phyloP scores from a whole-genome alignment of 306 rosid species.

The Canavalia ensiformis region DNA sequence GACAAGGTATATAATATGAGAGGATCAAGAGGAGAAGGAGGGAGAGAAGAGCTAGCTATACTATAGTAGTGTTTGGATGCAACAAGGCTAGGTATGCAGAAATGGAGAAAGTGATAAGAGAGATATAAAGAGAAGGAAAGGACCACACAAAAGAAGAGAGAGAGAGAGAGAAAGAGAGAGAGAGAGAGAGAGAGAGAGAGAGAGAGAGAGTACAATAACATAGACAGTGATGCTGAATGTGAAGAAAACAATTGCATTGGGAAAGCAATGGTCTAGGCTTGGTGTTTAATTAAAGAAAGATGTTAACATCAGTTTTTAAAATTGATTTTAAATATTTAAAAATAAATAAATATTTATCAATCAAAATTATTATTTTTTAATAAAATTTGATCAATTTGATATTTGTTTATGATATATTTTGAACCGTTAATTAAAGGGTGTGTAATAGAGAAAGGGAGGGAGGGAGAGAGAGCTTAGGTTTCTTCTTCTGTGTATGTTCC shows the following conservation, averaged over 20 bases:
- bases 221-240: conserved; percentile 75
- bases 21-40: not conserved
- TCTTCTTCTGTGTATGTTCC: conserved; percentile 68
- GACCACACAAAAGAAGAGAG: conserved; percentile 62
- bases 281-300: conserved; percentile 44
- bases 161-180: no score
- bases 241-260: conserved; percentile 84
- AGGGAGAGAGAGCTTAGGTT: conserved; percentile 42
- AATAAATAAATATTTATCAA: no score
- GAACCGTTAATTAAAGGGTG: conserved; percentile 8
- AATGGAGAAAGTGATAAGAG: conserved; percentile 75
- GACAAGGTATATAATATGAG: conserved; percentile 35
- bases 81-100: conserved; percentile 51
- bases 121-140: conserved; percentile 69
- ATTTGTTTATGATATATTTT: no score
- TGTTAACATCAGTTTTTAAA: no score
- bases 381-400: no score
- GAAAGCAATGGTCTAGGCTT: conserved; percentile 66
- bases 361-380: no score
- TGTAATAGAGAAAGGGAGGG: conserved; percentile 25
- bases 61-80: conserved; percentile 36
- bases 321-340: no score
- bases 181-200: conserved; percentile 37
- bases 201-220: conserved; percentile 57
- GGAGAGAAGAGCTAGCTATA: conserved; percentile 33